These are phyloP conservation scores for Malus domestica DNA, from an alignment of 306 rosid genomes.

Conservation along the genomic window ASM211411v1 NC_041795.1:954001-954500, in stretches of 20 bases:
- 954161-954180: background rate
- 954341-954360: conserved; percentile 1
- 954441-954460: background rate
- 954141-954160: conserved; percentile 14
- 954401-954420: background rate
- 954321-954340: conserved; percentile 11
- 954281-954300: conserved; percentile 24
- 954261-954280: background rate
- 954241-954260: background rate
- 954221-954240: background rate
- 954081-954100: conserved; percentile 62
- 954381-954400: background rate
- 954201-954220: background rate
- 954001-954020: conserved; percentile 29
- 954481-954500: background rate
- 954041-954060: conserved; percentile 45
- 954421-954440: conserved; percentile 1
- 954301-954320: conserved; percentile 18
- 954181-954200: background rate
- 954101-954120: conserved; percentile 86
- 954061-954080: conserved; percentile 34
- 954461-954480: too few relatives aligned
- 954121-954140: conserved; percentile 78
- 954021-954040: conserved; percentile 29
- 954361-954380: background rate